Percentiles rank a stretch among this genome's conserved stretches.
Evolutionary conservation across 345 rosid genomes (phyloP).

Genomic region (Salix koriyanagi): DNA sequence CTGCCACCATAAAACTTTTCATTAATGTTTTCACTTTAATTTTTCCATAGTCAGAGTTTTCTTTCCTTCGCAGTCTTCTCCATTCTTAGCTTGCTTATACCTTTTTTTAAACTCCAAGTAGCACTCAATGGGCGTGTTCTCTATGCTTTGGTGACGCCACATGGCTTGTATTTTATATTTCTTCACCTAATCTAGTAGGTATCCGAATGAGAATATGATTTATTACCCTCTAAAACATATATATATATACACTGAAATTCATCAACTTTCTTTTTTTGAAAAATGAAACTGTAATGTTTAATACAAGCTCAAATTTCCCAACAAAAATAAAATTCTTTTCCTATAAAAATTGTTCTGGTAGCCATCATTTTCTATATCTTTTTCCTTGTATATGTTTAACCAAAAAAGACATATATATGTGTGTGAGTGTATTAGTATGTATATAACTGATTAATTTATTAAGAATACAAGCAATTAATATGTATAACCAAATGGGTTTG

Average conservation of each 20-base stretch:
- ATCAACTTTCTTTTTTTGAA: not conserved
- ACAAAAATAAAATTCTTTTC: too few species aligned
- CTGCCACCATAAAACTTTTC: conserved; percentile 60
- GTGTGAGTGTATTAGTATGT: too few species aligned
- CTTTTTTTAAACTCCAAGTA: conserved; percentile 48
- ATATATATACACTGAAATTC: not conserved
- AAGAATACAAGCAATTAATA: too few species aligned
- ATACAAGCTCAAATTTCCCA: too few species aligned
- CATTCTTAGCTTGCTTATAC: conserved; percentile 4
- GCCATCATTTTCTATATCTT: too few species aligned
- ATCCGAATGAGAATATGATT: conserved; percentile 27
- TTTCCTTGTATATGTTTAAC: too few species aligned
- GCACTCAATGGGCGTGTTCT: conserved; percentile 33
- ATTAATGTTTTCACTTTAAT: conserved; percentile 34
- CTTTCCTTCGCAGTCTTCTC: conserved; percentile 51
- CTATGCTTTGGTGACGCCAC: conserved; percentile 20
- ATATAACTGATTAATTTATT: too few species aligned
- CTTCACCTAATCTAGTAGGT: conserved; percentile 13
- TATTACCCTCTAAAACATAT: conserved; percentile 14
- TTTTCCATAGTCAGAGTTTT: conserved; percentile 22
- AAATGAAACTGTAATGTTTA: too few species aligned
- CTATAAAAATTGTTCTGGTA: too few species aligned
- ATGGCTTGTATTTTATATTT: conserved; percentile 15
- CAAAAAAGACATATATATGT: too few species aligned
- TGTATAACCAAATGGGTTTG: not conserved